Evolutionary conservation across 805 yeast genomes (phyloP).

Genomic region (Saccharomycopsis babjevae): DNA sequence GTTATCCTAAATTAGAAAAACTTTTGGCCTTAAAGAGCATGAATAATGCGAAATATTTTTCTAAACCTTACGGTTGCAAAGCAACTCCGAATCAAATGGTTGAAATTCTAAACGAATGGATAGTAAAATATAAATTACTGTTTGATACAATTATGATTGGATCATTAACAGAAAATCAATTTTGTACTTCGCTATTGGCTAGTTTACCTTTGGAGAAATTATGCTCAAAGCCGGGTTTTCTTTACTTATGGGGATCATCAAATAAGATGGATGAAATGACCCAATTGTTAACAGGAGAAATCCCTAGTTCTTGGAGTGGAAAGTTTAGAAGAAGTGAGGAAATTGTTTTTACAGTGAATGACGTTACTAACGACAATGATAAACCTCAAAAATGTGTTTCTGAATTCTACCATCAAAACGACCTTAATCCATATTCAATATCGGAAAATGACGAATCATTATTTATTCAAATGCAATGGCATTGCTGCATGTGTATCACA

Average conservation of each 20-base stretch:
- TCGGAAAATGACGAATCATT: slow-evolving; percentile 34
- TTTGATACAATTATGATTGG: slow-evolving; percentile 93
- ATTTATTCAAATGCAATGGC: slow-evolving; percentile 78
- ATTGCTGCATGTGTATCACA: slow-evolving; percentile 95
- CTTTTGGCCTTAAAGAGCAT: slow-evolving; percentile 54
- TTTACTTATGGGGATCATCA: slow-evolving; percentile 82
- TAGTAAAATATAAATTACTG: slow-evolving; percentile 41
- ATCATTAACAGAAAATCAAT: slow-evolving; percentile 66
- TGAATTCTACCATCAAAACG: slow-evolving; percentile 26
- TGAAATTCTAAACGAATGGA: slow-evolving; percentile 53
- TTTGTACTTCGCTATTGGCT: slow-evolving; percentile 49
- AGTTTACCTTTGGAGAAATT: slow-evolving; percentile 63
- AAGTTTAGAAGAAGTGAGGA: slow-evolving; percentile 84
- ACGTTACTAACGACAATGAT: slow-evolving; percentile 51
- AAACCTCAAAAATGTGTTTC: background rate
- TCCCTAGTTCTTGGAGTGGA: slow-evolving; percentile 35
- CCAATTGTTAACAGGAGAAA: slow-evolving; percentile 35
- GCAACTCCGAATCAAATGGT: slow-evolving; percentile 43
- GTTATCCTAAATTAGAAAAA: slow-evolving; percentile 75
- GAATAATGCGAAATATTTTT: slow-evolving; percentile 44
- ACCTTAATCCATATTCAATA: background rate
- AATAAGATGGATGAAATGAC: slow-evolving; percentile 39
- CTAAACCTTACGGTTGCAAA: slow-evolving; percentile 58
- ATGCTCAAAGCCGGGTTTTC: slow-evolving; percentile 76
- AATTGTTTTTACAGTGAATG: slow-evolving; percentile 68